Conservation (phyloP, 257 asterid species). For the Anisodus tanguticus region DNA sequence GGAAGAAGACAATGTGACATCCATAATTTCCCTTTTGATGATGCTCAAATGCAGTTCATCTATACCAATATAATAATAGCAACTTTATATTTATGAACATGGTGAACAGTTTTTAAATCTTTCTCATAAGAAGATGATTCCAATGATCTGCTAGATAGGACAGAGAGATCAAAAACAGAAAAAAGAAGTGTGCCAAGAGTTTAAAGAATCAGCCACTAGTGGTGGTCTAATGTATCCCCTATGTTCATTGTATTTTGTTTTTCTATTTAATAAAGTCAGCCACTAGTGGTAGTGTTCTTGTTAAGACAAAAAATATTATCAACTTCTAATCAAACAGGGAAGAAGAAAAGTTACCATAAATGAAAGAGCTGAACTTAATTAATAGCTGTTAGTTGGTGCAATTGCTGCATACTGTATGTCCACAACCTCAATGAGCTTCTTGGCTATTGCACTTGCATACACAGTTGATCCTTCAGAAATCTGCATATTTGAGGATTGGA, state of each 20-base stretch:
- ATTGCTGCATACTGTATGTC: constrained; percentile 73
- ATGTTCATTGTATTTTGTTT: not conserved
- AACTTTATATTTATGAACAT: not conserved
- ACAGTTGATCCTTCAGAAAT: constrained; percentile 87
- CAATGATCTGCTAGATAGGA: not conserved
- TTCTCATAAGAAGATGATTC: not conserved
- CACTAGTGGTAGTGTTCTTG: not conserved
- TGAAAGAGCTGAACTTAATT: constrained; percentile 31
- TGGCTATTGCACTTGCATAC: constrained; percentile 85
- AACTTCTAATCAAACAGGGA: not conserved
- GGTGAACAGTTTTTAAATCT: not conserved
- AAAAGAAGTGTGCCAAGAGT: not conserved
- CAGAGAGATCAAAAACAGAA: not conserved
- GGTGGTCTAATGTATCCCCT: not conserved
- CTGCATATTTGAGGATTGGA: constrained; percentile 45
- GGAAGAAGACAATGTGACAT: too few relatives aligned
- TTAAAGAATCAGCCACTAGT: not conserved
- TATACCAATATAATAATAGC: not conserved
- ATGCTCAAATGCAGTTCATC: not conserved
- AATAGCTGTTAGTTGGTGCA: constrained; percentile 64
- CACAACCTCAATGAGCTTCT: constrained; percentile 82
- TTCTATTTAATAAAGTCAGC: not conserved
- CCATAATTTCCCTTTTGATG: not conserved
- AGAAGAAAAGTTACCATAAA: not conserved
- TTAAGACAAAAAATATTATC: too few relatives aligned